A percentile compares a stretch with the other conserved stretches of the same genome.
phyloP scores from a whole-genome alignment of 805 yeast species.

The Peterozyma toletana region DNA sequence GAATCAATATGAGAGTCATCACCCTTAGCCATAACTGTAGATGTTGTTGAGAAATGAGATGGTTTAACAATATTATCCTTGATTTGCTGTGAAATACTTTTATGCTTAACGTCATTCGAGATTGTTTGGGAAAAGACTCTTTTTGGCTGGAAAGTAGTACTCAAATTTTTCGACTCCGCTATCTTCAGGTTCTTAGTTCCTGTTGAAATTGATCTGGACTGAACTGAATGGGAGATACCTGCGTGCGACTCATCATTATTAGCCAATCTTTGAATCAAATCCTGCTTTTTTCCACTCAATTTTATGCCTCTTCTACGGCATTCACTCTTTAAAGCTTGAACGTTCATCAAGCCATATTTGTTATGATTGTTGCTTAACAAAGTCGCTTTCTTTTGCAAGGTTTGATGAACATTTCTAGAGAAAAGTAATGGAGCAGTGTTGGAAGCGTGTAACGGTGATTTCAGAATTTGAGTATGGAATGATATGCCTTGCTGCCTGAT shows the following conservation, averaged over 20 bases:
- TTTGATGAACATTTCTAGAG: constrained; percentile 24
- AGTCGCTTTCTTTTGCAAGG: constrained; percentile 22
- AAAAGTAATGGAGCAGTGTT: not conserved
- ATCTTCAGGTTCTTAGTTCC: not conserved
- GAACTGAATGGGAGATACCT: not conserved
- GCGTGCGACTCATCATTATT: constrained; percentile 6
- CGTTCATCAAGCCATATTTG: constrained; percentile 34
- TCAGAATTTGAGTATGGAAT: no score
- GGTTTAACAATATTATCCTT: no score
- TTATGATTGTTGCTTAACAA: constrained; percentile 14
- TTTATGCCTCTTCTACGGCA: constrained; percentile 54
- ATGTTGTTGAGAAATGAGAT: constrained; percentile 13
- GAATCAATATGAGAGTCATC: constrained; percentile 54
- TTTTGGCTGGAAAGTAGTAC: not conserved
- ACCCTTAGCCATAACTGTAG: constrained; percentile 35
- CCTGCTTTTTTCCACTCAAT: constrained; percentile 55
- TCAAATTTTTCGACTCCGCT: not conserved
- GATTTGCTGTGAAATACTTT: no score
- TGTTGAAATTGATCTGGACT: not conserved
- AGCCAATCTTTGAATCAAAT: constrained; percentile 34
- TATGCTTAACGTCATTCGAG: not conserved
- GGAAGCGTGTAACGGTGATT: no score
- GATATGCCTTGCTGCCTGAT: no score
- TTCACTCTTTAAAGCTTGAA: constrained; percentile 48
- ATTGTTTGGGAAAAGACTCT: not conserved